Conservation (phyloP, 2,329 filamentous ascomycete genomes). For the Colletotrichum trifolii region DNA sequence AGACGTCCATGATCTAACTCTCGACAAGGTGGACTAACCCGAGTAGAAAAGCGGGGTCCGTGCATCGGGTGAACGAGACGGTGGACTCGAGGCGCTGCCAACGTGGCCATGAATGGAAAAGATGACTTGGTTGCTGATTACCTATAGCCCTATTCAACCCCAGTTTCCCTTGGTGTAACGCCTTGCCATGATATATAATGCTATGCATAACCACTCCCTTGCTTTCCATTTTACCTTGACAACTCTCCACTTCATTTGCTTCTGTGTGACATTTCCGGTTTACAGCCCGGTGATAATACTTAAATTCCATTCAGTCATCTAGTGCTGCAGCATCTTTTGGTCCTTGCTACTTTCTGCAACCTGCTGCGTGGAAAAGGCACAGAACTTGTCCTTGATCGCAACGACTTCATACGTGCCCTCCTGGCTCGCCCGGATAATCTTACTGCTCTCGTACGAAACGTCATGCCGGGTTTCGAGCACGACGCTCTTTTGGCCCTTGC, state of each 20-base stretch:
- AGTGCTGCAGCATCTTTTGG: conserved; percentile 46
- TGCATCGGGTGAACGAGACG: background rate
- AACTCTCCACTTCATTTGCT: no score
- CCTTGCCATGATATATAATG: conserved; percentile 54
- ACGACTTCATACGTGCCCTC: conserved; percentile 99
- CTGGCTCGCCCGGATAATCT: conserved; percentile 85
- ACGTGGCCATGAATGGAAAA: conserved; percentile 19
- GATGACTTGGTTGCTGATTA: conserved; percentile 26
- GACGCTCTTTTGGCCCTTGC: conserved; percentile 79
- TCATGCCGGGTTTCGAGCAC: conserved; percentile 94
- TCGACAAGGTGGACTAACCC: no score
- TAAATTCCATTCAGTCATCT: conserved; percentile 21
- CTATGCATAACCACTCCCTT: conserved; percentile 37
- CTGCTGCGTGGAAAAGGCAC: conserved; percentile 83
- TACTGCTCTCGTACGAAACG: conserved; percentile 81
- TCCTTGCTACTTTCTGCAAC: conserved; percentile 59
- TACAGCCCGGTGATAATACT: background rate
- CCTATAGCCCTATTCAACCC: conserved; percentile 32
- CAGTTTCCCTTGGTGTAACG: conserved; percentile 38
- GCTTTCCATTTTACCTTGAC: no score
- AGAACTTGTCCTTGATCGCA: conserved; percentile 92
- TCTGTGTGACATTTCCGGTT: conserved; percentile 4
- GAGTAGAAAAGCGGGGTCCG: background rate
- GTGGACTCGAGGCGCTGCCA: background rate
- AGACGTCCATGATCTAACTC: background rate